phyloP scores from a whole-genome alignment of 2,329 filamentous ascomycete genomes.

The Metarhizium humberi region DNA sequence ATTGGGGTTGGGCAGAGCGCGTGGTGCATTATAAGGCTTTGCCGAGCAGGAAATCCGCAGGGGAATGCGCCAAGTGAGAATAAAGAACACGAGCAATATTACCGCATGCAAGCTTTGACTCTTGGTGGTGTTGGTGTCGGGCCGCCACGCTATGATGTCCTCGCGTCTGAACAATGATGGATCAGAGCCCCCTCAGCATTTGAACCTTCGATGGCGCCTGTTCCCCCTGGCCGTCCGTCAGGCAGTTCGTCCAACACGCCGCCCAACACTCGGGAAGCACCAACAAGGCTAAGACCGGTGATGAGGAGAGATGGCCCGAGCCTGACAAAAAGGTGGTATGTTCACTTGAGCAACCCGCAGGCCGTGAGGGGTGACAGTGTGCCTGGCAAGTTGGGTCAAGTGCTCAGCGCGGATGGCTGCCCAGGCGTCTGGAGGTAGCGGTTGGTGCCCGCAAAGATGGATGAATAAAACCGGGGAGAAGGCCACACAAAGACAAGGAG shows the following conservation, averaged over 20 bases:
- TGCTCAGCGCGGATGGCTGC: not conserved
- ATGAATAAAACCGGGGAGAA: not conserved
- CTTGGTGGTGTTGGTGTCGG: constrained; percentile 1
- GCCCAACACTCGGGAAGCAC: too few relatives aligned
- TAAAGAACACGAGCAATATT: not conserved
- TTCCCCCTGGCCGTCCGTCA: not conserved
- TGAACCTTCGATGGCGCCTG: not conserved
- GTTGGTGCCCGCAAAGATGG: not conserved
- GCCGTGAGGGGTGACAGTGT: not conserved
- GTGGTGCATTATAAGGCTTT: not conserved
- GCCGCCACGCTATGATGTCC: constrained; percentile 1
- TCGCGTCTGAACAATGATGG: not conserved
- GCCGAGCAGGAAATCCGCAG: not conserved
- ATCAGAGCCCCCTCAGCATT: not conserved
- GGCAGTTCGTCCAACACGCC: not conserved
- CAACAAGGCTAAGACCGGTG: not conserved
- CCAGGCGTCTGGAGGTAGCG: not conserved
- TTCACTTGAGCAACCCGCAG: not conserved
- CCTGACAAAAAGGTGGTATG: not conserved
- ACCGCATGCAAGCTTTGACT: not conserved
- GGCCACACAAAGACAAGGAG: not conserved
- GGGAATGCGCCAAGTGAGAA: not conserved
- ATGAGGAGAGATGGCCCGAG: not conserved
- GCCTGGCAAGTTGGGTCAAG: not conserved
- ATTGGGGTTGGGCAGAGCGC: constrained; percentile 8